Percentiles rank a stretch among this genome's conserved stretches.
phyloP scores from a whole-genome alignment of 495 filamentous ascomycete genomes.

The Bryoglossum gracile region DNA sequence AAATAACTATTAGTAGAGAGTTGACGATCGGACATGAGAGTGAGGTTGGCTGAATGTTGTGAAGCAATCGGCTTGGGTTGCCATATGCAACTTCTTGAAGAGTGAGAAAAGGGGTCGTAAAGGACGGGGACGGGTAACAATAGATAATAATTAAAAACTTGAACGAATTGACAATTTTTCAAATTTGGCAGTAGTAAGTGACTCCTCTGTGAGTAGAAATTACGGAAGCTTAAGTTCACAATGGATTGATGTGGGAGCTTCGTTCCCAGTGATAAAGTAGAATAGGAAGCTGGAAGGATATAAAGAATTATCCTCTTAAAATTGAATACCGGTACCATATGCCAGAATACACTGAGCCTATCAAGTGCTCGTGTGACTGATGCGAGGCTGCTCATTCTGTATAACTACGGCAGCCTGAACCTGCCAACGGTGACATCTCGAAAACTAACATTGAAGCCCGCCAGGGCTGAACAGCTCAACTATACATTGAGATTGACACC shows the following conservation, averaged over 20 bases:
- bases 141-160: too few relatives aligned
- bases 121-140: too few relatives aligned
- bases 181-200: too few relatives aligned
- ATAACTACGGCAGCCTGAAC: not conserved
- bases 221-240: not conserved
- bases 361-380: not conserved
- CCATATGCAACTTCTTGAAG: too few relatives aligned
- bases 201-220: too few relatives aligned
- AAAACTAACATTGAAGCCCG: slow-evolving; percentile 12
- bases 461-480: not conserved
- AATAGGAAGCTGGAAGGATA: not conserved
- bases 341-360: not conserved
- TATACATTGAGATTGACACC: slow-evolving; percentile 6
- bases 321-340: not conserved
- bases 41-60: too few relatives aligned
- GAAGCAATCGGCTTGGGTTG: too few relatives aligned
- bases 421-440: slow-evolving; percentile 4
- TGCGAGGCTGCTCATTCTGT: not conserved
- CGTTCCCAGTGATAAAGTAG: slow-evolving; percentile 5
- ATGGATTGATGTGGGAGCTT: slow-evolving; percentile 10
- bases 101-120: too few relatives aligned
- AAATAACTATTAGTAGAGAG: too few relatives aligned
- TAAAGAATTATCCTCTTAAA: not conserved
- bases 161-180: too few relatives aligned
- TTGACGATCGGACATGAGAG: too few relatives aligned